Base-by-base conservation (phyloP, 2,329 filamentous ascomycete species). In the Fonsecaea pedrosoi region DNA sequence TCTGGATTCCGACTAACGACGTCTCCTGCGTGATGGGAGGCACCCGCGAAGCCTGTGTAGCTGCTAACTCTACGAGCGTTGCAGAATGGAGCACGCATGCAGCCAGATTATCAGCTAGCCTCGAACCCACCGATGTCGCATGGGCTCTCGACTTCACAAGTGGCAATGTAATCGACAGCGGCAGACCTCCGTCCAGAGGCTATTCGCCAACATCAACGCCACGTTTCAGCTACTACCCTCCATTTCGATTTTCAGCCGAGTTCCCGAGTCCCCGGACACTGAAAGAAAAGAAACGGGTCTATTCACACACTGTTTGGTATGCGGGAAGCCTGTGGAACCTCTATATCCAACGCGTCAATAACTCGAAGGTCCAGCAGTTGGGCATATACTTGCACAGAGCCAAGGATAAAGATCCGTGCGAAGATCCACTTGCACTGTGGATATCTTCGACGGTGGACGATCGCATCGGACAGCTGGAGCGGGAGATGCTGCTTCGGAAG, bases 241-340 rank as follows among this genome's bases (percentile, higher is more conserved):
- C 85, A 0, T 87, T 87, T 74, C 80, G 85, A 30, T 87, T 87
- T 69, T 82, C 84, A 10, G 85, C 83, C 13, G 85, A 87, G 66
- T 87, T 87, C 60, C 84, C 84, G 0, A 85, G 84, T 68, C 84
- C 85, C 1, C 79, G 83, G 15, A 79, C 82, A 6, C 76, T 87
- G 30, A 87, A 86, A 66, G 85, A 87, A 72, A 86, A 85, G 77
- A 87, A 86, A 73, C 78, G 85, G 0, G 83, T 87, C 8, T 87
- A 87, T 73, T 85, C 82, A 10, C 81, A 84, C 37, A 87, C 85
- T 2, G 84, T 87, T 4, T 87, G 85, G 71, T 87, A 87, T 67
- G 85, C 85, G 3, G 85, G 85, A 2, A 84, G 81, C 18, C 76
- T 86, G 15, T 87, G 85, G 85, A 87, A 87, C 70, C 84, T 87